Evolutionary conservation across 2,329 filamentous ascomycete species (phyloP).

Genomic region (Esteya vermicola): DNA sequence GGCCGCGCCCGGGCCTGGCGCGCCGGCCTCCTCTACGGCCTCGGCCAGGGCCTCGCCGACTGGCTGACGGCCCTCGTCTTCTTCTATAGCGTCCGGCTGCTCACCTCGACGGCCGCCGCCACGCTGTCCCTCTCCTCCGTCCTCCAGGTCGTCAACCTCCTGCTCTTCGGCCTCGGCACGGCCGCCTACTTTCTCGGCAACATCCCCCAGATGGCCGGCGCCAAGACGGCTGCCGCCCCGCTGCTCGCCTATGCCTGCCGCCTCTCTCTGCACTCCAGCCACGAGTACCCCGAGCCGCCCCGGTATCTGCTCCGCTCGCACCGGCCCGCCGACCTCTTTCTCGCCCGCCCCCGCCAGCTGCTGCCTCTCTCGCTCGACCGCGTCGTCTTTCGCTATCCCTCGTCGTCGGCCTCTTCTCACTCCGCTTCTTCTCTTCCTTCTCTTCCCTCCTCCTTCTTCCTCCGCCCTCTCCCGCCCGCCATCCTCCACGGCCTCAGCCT

Average conservation of each 20-base stretch:
- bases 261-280: slow-evolving; percentile 38
- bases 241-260: slow-evolving; percentile 57
- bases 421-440: not conserved
- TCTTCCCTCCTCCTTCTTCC: not conserved
- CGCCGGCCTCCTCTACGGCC: slow-evolving; percentile 58
- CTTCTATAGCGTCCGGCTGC: slow-evolving; percentile 61
- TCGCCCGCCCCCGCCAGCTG: slow-evolving; percentile 15
- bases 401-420: no score
- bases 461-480: slow-evolving; percentile 19
- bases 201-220: slow-evolving; percentile 67
- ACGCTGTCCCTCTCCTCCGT: slow-evolving; percentile 33
- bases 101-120: slow-evolving; percentile 22
- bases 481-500: slow-evolving; percentile 56
- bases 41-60: slow-evolving; percentile 59
- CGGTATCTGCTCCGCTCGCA: slow-evolving; percentile 37
- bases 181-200: slow-evolving; percentile 55
- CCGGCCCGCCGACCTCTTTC: slow-evolving; percentile 26
- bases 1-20: slow-evolving; percentile 54
- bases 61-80: slow-evolving; percentile 70
- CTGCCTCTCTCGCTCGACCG: slow-evolving; percentile 38
- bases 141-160: slow-evolving; percentile 62
- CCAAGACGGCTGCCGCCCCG: slow-evolving; percentile 56
- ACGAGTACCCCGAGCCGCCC: slow-evolving; percentile 30
- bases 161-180: slow-evolving; percentile 72
- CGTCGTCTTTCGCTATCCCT: slow-evolving; percentile 60